Conservation (phyloP, 2,329 filamentous ascomycete species). For the Ceratocystis smalleyi region DNA sequence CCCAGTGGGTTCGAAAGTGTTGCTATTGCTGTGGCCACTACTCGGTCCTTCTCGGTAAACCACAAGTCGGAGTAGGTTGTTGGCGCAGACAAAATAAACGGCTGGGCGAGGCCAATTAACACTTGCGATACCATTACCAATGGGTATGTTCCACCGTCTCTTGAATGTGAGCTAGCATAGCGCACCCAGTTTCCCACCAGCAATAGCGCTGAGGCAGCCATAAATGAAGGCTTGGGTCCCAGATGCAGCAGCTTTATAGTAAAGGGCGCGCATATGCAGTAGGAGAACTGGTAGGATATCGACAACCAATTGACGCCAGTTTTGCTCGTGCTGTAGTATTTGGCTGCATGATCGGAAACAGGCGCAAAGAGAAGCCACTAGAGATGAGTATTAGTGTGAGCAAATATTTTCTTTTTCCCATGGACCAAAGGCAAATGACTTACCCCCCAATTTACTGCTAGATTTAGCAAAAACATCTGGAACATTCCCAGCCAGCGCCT, state of each 20-base stretch:
- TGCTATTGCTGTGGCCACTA: conserved; percentile 72
- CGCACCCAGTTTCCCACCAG: conserved; percentile 84
- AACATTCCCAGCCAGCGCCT: conserved; percentile 76
- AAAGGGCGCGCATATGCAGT: conserved; percentile 54
- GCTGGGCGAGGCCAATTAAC: conserved; percentile 74
- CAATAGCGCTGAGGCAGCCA: conserved; percentile 55
- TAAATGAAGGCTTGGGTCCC: conserved; percentile 64
- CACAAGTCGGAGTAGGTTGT: conserved; percentile 86
- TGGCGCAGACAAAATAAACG: conserved; percentile 78
- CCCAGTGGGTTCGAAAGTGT: conserved; percentile 82
- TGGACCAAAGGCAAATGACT: conserved; percentile 24
- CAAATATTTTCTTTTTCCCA: not conserved
- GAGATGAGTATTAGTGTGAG: conserved; percentile 11
- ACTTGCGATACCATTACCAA: conserved; percentile 85
- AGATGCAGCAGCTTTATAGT: conserved; percentile 64
- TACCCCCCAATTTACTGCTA: conserved; percentile 91
- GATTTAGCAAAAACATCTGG: conserved; percentile 75
- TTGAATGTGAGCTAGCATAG: conserved; percentile 49
- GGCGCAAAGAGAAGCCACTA: conserved; percentile 89
- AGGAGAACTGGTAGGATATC: conserved; percentile 75
- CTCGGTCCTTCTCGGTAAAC: conserved; percentile 64
- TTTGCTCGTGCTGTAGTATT: conserved; percentile 61
- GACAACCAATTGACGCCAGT: conserved; percentile 83
- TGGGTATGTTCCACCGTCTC: conserved; percentile 48
- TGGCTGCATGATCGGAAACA: conserved; percentile 55